phyloP scores from a whole-genome alignment of 2,329 filamentous ascomycete genomes.

The Diaporthe ilicicola region DNA sequence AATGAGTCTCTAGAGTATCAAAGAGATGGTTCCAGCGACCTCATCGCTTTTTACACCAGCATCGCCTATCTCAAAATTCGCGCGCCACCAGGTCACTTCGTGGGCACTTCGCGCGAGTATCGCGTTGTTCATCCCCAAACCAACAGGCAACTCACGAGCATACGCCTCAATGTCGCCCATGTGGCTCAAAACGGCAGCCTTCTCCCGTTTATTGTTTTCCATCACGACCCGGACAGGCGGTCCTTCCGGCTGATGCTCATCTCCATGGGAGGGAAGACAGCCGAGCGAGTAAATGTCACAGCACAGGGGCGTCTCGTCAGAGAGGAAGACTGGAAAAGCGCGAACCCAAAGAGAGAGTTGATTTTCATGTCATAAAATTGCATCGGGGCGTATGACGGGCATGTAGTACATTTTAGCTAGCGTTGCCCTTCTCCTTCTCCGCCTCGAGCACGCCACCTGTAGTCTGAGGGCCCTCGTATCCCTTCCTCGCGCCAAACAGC shows the following conservation, averaged over 20 bases:
- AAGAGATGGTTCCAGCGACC: accelerated
- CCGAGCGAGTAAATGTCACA: not conserved
- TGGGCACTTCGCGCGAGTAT: not conserved
- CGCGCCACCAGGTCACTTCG: not conserved
- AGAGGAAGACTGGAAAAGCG: not conserved
- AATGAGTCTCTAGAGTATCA: not conserved
- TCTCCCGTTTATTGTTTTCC: not conserved
- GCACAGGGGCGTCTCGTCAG: not conserved
- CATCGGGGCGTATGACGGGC: too few species aligned
- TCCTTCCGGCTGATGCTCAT: constrained; percentile 1
- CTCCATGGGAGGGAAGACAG: not conserved
- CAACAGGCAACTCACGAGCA: not conserved
- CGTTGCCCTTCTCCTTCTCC: constrained; percentile 1
- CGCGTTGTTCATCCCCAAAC: not conserved
- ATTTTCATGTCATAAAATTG: not conserved
- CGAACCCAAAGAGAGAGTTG: not conserved
- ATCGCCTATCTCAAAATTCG: not conserved
- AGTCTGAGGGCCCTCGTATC: constrained; percentile 33
- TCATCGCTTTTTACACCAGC: not conserved
- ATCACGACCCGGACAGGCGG: not conserved
- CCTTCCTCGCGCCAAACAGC: constrained; percentile 43
- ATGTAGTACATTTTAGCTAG: not conserved
- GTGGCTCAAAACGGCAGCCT: not conserved
- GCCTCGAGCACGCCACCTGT: constrained; percentile 31
- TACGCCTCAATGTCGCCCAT: not conserved